Base-by-base conservation (phyloP, 345 rosid genomes). In the Linum lewisii region DNA sequence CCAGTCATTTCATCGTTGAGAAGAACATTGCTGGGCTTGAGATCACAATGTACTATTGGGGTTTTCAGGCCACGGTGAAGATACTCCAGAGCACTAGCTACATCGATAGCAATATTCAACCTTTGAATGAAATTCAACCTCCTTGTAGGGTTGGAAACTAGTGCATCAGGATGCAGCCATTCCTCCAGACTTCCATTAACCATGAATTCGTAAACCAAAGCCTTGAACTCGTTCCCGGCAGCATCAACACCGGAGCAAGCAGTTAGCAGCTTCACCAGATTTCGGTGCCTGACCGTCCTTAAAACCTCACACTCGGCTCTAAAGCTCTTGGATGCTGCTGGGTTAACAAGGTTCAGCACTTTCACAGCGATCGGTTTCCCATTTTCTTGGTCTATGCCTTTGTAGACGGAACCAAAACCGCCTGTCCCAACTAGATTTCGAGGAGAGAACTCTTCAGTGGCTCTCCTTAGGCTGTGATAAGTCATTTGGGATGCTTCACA, bases 181-280 rank as follows among this genome's bases (percentile, higher is more conserved):
- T 62, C 63, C 6, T 62, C 72, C n/a, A 62, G 56, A 19, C 59
- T 68, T 2, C 68, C 73, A 14, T 69, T 63, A 1, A 29, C 61
- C 68, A 64, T 63, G 45, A 59, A 63, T 36, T 59, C 64, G 52
- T 63, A 69, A 51, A 63, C 56, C 23, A 69, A 21, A 16, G 72
- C 72, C 63, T 68, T 62, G 58, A 69, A 69, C 34, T 69, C 72
- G 18, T 69, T 63, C 14, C 63, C 67, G 5, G 24, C 37, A 37
- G 53, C 34, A 24, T 59, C 68, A 21, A 59, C n/a, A 5, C 68
- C 34, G 6, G 68, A 69, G 57, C 68, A 69, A 0, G 56, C 64
- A 24, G 56, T 63, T 5, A 69, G 51, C 14, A 69, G 59, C 57
- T 69, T 69, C 13, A 69, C 68, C 13, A 69, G 73, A 59, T 69